A percentile compares a stretch with the other conserved stretches of the same genome.
phyloP scores from a whole-genome alignment of 2,329 filamentous ascomycete genomes.

The Arthroderma sp. region DNA sequence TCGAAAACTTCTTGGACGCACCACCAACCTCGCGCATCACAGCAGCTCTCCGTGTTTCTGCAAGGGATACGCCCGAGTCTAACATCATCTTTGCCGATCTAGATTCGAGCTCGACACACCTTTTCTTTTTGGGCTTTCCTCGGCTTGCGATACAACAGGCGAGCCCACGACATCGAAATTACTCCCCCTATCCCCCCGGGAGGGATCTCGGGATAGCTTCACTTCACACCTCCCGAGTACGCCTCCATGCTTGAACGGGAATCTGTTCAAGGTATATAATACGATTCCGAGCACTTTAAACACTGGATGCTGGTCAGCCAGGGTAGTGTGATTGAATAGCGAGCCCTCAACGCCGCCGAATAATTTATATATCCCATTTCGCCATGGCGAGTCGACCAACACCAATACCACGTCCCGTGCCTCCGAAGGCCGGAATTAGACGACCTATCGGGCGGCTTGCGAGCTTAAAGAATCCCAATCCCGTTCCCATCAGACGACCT shows the following conservation, averaged over 20 bases:
- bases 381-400: conserved; percentile 8
- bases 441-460: conserved; percentile 25
- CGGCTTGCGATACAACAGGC: background rate
- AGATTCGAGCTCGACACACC: background rate
- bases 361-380: no score
- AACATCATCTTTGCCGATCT: background rate
- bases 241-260: no score
- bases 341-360: no score
- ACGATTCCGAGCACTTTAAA: background rate
- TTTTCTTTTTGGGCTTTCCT: background rate
- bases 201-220: no score
- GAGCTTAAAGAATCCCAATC: conserved; percentile 25
- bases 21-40: conserved; percentile 8
- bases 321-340: background rate
- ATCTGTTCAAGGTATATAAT: background rate
- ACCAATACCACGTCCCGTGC: conserved; percentile 9
- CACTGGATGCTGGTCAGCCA: background rate
- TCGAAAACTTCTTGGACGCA: background rate
- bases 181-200: no score
- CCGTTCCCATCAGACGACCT: conserved; percentile 27
- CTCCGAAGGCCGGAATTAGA: conserved; percentile 21
- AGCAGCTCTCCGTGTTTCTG: background rate
- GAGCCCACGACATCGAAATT: no score
- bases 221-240: no score
- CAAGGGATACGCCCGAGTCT: background rate